Conservation (phyloP, 805 yeast genomes). For the Suhomyces prunicola region DNA sequence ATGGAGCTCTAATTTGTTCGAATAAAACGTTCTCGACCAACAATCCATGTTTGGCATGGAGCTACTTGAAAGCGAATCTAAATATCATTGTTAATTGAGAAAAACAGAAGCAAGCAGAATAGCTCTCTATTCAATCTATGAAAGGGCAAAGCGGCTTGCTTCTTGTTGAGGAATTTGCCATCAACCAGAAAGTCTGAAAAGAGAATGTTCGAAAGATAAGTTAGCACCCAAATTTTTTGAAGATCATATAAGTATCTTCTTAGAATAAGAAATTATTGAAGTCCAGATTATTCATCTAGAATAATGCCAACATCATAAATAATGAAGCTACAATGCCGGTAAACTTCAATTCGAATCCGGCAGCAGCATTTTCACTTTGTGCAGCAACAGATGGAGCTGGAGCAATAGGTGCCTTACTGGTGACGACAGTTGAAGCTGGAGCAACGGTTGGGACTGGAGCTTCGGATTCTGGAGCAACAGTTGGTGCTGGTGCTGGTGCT, state of each 20-base stretch:
- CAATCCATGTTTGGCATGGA: not conserved
- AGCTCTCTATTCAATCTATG: not conserved
- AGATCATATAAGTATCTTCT: not conserved
- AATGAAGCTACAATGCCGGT: not conserved
- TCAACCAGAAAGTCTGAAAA: not conserved
- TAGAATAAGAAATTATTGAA: not conserved
- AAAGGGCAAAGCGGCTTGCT: not conserved
- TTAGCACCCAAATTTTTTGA: not conserved
- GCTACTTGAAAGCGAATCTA: not conserved
- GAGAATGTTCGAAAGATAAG: not conserved
- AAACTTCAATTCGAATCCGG: not conserved
- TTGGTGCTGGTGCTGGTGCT: conserved; percentile 6
- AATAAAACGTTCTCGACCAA: not conserved
- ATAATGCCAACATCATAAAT: not conserved
- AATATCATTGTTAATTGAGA: not conserved
- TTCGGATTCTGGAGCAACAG: conserved; percentile 13
- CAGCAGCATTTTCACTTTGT: conserved; percentile 2
- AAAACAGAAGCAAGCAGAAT: not conserved
- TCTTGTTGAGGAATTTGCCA: not conserved
- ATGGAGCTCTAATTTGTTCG: not conserved
- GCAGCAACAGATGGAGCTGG: conserved; percentile 1
- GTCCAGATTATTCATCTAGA: not conserved
- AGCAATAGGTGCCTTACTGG: not conserved
- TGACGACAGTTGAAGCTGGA: conserved; percentile 10
- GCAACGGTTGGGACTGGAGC: conserved; percentile 8